Base-by-base conservation (phyloP, 257 asterid genomes). In the Primulina eburnea region DNA sequence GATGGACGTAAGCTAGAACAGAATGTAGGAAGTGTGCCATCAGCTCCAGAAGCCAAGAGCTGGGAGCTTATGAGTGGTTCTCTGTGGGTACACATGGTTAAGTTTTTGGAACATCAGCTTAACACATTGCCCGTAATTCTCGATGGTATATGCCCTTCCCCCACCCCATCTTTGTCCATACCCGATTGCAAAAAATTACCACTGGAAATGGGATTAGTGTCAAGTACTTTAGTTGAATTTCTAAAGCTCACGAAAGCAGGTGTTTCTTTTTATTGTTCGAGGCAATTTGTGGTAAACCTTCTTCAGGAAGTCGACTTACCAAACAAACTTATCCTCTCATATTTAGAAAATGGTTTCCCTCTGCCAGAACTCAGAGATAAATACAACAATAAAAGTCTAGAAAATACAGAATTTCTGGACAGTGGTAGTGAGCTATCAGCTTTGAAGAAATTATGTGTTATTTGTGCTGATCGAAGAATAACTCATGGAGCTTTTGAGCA, bases 1-100 rank as follows among this genome's bases (percentile, higher is more conserved):
- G 74, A 70, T 72, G 77, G 37, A 67, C 82, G 74, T 64, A 70
- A 77, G 67, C 85, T 73, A 70, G 90, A 71, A 73, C 92, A 65
- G 53, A 70, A 38, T 76, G 86, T 73, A 78, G 83, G 79, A 68
- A 21, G 56, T 50, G 24, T 68, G 34, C 37, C 65, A 53, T 58
- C 80, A 55, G 72, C 73, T 65, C 87, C 86, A 18, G 89, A 79
- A 71, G 89, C 77, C 55, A 79, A 81, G 78, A 80, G 87, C 65
- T 79, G 86, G 94, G 83, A 65, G 68, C 67, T 76, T 68, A 71
- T 81, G 60, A 77, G 76, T 55, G 77, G 86, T 71, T 80, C 96
- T 73, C 72, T 89, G 71, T 93, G 97, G 97, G 87, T 85, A 71
- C 87, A 84, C 71, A 71, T 88, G 75, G 81, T 89, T 67, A 82